Evolutionary conservation across 2,329 filamentous ascomycete genomes (phyloP).

Genomic region (Claviceps lovelessii): DNA sequence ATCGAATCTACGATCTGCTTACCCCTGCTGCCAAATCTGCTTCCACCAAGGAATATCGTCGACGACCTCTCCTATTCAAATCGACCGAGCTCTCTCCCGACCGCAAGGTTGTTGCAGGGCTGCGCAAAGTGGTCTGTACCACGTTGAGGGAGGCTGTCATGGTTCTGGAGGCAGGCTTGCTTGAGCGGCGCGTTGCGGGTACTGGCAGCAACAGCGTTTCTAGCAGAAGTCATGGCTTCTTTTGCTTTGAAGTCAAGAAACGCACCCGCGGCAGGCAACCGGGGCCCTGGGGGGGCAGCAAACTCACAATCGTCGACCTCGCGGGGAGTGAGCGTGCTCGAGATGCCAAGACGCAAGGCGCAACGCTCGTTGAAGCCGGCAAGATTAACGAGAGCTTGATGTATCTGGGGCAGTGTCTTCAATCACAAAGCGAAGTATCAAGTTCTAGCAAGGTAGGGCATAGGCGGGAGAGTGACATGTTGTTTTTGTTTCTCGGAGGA

Average conservation of each 20-base stretch:
- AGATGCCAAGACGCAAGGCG: slow-evolving; percentile 85
- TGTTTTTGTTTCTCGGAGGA: too few species aligned
- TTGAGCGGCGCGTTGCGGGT: slow-evolving; percentile 74
- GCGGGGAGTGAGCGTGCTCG: slow-evolving; percentile 87
- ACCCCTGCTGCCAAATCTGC: slow-evolving; percentile 46
- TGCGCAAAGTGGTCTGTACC: slow-evolving; percentile 79
- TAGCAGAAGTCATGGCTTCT: slow-evolving; percentile 89
- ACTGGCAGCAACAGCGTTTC: slow-evolving; percentile 89
- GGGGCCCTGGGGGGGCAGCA: slow-evolving; percentile 58
- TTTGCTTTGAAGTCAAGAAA: slow-evolving; percentile 90
- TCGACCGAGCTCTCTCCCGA: slow-evolving; percentile 76
- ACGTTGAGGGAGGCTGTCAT: slow-evolving; percentile 72
- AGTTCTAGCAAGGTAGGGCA: slow-evolving; percentile 52
- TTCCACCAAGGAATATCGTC: slow-evolving; percentile 53
- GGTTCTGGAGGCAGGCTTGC: slow-evolving; percentile 77
- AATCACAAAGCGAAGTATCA: slow-evolving; percentile 76
- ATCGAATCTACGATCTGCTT: slow-evolving; percentile 88
- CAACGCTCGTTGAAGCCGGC: slow-evolving; percentile 84
- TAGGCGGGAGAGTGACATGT: too few species aligned
- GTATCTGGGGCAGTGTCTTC: slow-evolving; percentile 93
- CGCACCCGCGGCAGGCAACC: slow-evolving; percentile 33
- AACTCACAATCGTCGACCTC: slow-evolving; percentile 78
- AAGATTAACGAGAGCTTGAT: slow-evolving; percentile 98
- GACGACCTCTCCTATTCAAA: slow-evolving; percentile 83
- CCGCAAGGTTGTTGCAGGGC: slow-evolving; percentile 83